Base-by-base conservation (phyloP, 371 early-diverging fungal genomes). In the Apophysomyces ossiformis region DNA sequence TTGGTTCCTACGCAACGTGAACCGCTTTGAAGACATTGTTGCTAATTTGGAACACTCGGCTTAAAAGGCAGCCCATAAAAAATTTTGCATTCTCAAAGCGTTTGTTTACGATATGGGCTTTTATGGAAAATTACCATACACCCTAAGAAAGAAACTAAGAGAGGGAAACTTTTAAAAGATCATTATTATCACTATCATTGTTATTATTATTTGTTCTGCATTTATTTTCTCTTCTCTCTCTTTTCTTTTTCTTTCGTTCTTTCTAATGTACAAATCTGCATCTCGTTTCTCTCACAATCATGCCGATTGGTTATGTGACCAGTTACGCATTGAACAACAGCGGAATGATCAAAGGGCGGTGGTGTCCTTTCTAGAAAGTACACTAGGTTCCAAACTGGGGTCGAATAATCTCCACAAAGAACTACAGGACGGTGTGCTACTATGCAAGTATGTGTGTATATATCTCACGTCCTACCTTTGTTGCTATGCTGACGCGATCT, bases 1-100 rank as follows among this genome's bases (percentile, higher is more conserved):
- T 72, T 97, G 95, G 95, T 96, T 96, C 78, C 87, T 96, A 74
- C 90, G 97, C 64, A 91, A 96, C 77, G 91, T 93, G 67, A 91
- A 89, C 84, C 94, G 95, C 80, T 87, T 92, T 72, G 87, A 90
- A 66, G 92, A 89, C 69, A 74, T 88, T 41, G 79, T 90, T 67
- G 80, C 80, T 57, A 79, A 69, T 43, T 74, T 83, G 63, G 79
- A 83, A 67, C 69, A 77, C 41, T 75, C 75, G 60, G 72, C 65
- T 57, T 79, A 78, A 72, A 60, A 35, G 13, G 45, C 21, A 21
- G 63, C 35, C 47, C 7, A 58, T 58, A 41, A 59, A 63, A 46
- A 13, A 60, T 47, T 50, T 36, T 32, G 50, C 16, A 36, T 36
- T 36, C 36, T 26, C 45, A 46, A 47, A 62, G 26, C 54, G 54